Percentiles rank a stretch among this genome's conserved stretches.
phyloP scores from a whole-genome alignment of 2,329 filamentous ascomycete genomes.

The Penicillium olsonii region DNA sequence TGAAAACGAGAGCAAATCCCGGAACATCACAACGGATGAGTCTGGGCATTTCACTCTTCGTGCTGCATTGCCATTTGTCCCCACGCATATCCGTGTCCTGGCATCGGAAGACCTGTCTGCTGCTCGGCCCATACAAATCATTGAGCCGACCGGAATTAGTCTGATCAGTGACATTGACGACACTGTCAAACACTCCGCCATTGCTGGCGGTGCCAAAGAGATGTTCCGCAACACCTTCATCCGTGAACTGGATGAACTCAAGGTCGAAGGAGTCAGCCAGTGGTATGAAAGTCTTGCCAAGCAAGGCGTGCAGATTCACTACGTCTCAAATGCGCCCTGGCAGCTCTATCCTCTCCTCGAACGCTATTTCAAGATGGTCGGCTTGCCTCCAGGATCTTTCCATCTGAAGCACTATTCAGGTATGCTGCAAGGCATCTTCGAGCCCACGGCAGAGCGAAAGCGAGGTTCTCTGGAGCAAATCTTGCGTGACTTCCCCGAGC shows the following conservation, averaged over 20 bases:
- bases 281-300: slow-evolving; percentile 81
- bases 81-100: slow-evolving; percentile 83
- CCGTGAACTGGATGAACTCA: slow-evolving; percentile 77
- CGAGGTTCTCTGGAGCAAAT: slow-evolving; percentile 84
- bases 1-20: slow-evolving; percentile 75
- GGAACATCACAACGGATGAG: slow-evolving; percentile 81
- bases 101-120: slow-evolving; percentile 83
- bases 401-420: slow-evolving; percentile 96
- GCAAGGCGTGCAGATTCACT: slow-evolving; percentile 86
- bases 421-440: slow-evolving; percentile 97
- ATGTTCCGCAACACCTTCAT: slow-evolving; percentile 97
- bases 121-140: slow-evolving; percentile 75
- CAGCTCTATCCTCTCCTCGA: slow-evolving; percentile 89
- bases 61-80: slow-evolving; percentile 82
- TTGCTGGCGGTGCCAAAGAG: slow-evolving; percentile 80
- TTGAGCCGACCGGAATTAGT: slow-evolving; percentile 78
- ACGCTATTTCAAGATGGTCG: slow-evolving; percentile 77
- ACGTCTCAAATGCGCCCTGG: slow-evolving; percentile 99
- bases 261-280: slow-evolving; percentile 80
- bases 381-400: slow-evolving; percentile 82
- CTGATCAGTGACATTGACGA: slow-evolving; percentile 98
- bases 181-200: slow-evolving; percentile 94
- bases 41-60: slow-evolving; percentile 83
- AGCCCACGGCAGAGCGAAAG: slow-evolving; percentile 94
- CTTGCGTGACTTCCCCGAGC: slow-evolving; percentile 82